These are phyloP conservation scores for Salix dunnii DNA, from an alignment of 345 rosid genomes.

Conservation along the genomic window DNA sequence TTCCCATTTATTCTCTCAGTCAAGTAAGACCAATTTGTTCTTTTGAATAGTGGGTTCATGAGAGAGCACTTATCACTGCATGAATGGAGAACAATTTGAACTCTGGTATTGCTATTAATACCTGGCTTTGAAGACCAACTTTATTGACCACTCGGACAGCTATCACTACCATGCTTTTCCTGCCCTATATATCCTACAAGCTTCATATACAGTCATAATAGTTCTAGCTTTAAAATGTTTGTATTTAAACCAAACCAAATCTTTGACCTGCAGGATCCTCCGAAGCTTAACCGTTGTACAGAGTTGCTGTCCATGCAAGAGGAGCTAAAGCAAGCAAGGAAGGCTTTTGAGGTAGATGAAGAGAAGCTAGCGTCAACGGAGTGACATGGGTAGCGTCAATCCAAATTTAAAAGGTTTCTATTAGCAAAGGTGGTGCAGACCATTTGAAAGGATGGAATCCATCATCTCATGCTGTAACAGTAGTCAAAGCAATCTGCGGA, in stretches of 20 bases:
- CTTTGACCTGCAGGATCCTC: constrained; percentile 55
- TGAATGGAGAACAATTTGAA: neutral
- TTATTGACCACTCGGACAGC: neutral
- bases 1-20: no score
- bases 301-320: constrained; percentile 91
- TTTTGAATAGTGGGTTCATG: neutral
- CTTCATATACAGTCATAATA: neutral
- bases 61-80: neutral
- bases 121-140: neutral
- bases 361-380: constrained; percentile 59
- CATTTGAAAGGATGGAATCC: no score
- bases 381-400: constrained; percentile 13
- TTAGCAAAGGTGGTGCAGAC: no score
- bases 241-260: neutral
- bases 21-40: neutral
- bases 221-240: neutral
- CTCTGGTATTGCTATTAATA: neutral
- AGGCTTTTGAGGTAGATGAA: constrained; percentile 91
- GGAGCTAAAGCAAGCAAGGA: constrained; percentile 93
- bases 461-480: no score
- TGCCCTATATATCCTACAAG: no score
- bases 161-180: neutral
- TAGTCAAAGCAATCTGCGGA: no score
- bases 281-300: constrained; percentile 81
- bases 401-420: no score